phyloP scores from a whole-genome alignment of 805 yeast species.

The Ogataea pini region DNA sequence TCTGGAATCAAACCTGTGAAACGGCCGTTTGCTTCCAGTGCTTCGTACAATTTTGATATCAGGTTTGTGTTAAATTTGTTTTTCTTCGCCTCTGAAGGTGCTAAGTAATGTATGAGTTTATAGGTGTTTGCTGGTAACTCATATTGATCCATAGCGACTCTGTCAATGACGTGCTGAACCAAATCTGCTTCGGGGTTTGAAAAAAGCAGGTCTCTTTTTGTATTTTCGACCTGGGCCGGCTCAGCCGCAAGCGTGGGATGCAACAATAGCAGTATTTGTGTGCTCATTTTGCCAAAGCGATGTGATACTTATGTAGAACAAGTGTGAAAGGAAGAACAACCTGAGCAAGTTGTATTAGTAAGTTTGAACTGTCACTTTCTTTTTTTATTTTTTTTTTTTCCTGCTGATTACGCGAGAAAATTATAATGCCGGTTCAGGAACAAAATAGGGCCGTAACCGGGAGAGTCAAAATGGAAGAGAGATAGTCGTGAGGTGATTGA shows the following conservation, averaged over 20 bases:
- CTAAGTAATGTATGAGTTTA: constrained; percentile 51
- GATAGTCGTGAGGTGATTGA: too few species aligned
- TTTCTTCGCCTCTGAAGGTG: constrained; percentile 49
- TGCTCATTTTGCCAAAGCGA: background rate
- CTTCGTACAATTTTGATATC: constrained; percentile 40
- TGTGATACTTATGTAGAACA: too few species aligned
- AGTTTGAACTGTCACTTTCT: background rate
- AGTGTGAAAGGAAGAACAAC: too few species aligned
- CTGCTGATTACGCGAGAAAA: background rate
- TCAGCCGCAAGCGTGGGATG: constrained; percentile 70
- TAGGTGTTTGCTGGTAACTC: constrained; percentile 39
- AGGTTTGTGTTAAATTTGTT: constrained; percentile 50
- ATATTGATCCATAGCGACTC: constrained; percentile 52
- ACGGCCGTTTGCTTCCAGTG: constrained; percentile 46
- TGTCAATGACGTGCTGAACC: constrained; percentile 57
- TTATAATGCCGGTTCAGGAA: constrained; percentile 5
- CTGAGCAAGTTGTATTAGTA: background rate
- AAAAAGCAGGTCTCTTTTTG: constrained; percentile 36
- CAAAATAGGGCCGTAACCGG: background rate
- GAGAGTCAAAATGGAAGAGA: too few species aligned
- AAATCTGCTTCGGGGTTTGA: constrained; percentile 35
- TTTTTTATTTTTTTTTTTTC: constrained; percentile 1
- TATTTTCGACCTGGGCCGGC: constrained; percentile 45
- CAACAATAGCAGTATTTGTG: constrained; percentile 45
- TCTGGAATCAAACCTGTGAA: constrained; percentile 55